Evolutionary conservation across 441 rosid species (phyloP).

Genomic region (Viola pubescens): DNA sequence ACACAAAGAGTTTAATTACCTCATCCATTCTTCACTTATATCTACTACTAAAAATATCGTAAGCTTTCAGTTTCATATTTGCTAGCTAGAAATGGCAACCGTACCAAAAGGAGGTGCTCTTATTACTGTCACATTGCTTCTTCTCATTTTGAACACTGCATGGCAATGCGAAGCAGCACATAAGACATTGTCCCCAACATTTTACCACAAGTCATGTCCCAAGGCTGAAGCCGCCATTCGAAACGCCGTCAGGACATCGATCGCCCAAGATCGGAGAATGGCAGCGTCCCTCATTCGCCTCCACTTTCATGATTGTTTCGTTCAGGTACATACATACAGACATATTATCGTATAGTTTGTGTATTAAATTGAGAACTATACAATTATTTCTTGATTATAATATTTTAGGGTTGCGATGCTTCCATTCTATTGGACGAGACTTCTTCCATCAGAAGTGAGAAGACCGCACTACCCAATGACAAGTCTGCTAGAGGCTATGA

Average conservation of each 20-base stretch:
- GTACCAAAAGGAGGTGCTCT: too few relatives aligned
- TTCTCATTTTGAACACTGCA: too few relatives aligned
- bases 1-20: too few relatives aligned
- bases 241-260: conserved; percentile 42
- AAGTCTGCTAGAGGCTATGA: conserved; percentile 39
- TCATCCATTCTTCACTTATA: too few relatives aligned
- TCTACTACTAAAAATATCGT: too few relatives aligned
- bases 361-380: background rate
- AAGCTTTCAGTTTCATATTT: too few relatives aligned
- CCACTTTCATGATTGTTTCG: conserved; percentile 83
- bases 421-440: conserved; percentile 64
- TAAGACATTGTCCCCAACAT: conserved; percentile 35
- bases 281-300: conserved; percentile 81
- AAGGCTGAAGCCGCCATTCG: conserved; percentile 43
- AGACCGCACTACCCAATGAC: conserved; percentile 47
- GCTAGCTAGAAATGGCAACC: too few relatives aligned
- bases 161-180: too few relatives aligned
- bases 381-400: background rate
- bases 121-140: too few relatives aligned
- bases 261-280: conserved; percentile 53
- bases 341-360: background rate
- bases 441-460: conserved; percentile 56
- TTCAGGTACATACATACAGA: conserved; percentile 37
- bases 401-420: conserved; percentile 58
- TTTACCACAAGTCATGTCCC: conserved; percentile 49